These are phyloP conservation scores for Ilex asprella DNA, from an alignment of 257 asterid genomes.

Conservation along the genomic window DNA sequence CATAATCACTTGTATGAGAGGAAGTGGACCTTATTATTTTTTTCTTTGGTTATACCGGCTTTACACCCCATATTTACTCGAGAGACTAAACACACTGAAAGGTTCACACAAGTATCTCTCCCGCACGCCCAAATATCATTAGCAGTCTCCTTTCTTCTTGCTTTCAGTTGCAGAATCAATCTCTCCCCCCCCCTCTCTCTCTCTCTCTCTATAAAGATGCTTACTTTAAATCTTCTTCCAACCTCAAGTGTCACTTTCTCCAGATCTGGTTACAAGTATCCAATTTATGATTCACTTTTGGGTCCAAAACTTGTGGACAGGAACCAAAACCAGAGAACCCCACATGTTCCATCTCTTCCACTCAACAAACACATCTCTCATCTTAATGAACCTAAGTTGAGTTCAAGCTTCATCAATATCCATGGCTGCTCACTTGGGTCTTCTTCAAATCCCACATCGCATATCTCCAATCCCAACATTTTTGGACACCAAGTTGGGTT, in stretches of 20 bases:
- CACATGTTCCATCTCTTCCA: slow-evolving; percentile 11
- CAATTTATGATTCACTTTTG: slow-evolving; percentile 24
- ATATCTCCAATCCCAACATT: slow-evolving; percentile 39
- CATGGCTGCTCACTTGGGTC: slow-evolving; percentile 18
- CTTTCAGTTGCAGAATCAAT: slow-evolving; percentile 8
- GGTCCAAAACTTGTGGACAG: slow-evolving; percentile 34
- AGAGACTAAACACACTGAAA: no score
- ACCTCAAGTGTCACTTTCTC: slow-evolving; percentile 50
- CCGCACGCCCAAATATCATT: background rate
- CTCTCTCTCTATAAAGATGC: slow-evolving; percentile 35
- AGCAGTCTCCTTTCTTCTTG: slow-evolving; percentile 1
- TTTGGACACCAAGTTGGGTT: slow-evolving; percentile 33
- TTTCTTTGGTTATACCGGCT: no score
- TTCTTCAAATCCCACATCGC: slow-evolving; percentile 17
- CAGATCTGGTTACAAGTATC: slow-evolving; percentile 30
- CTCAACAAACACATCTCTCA: slow-evolving; percentile 2
- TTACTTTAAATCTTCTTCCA: slow-evolving; percentile 57
- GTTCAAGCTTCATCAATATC: slow-evolving; percentile 7
- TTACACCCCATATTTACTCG: no score
- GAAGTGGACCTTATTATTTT: no score
- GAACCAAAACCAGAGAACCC: slow-evolving; percentile 19
- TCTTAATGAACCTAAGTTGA: background rate
- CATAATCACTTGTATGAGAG: no score
- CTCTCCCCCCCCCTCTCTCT: no score
- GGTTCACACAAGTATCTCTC: no score